Evolutionary conservation across 306 rosid species (phyloP).

Genomic region (Inga oerstediana): DNA sequence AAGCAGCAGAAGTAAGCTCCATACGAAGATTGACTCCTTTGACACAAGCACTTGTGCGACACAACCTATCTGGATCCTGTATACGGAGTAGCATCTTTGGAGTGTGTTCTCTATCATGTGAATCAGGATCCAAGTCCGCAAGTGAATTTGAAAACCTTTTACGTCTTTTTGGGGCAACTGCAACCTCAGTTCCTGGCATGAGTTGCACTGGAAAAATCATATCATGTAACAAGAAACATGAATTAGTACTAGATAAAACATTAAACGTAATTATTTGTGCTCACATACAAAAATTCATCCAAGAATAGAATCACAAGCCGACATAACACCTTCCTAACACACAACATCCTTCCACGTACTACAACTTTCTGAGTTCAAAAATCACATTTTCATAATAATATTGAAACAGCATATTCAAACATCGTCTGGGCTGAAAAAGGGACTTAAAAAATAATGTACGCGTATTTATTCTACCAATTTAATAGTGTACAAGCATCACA

Average conservation of each 20-base stretch:
- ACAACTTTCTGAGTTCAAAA: neutral
- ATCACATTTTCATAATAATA: conserved; percentile 3
- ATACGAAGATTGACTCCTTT: conserved; percentile 64
- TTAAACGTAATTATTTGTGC: conserved; percentile 17
- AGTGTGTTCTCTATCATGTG: conserved; percentile 42
- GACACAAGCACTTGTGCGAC: conserved; percentile 46
- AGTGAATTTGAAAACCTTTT: conserved; percentile 45
- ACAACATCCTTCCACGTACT: conserved; percentile 22
- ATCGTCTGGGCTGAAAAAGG: neutral
- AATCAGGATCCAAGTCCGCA: conserved; percentile 39
- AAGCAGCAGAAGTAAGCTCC: conserved; percentile 80
- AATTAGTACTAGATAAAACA: neutral
- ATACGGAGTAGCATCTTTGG: conserved; percentile 71
- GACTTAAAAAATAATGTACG: neutral
- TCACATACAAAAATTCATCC: conserved; percentile 10
- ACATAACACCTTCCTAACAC: conserved; percentile 25
- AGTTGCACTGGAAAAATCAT: conserved; percentile 74
- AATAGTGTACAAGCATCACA: neutral
- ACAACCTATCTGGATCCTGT: conserved; percentile 66
- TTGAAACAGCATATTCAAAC: conserved; percentile 4
- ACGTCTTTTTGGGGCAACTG: conserved; percentile 90
- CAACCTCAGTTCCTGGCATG: conserved; percentile 80
- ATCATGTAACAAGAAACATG: neutral
- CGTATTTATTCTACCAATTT: neutral
- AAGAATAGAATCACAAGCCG: conserved; percentile 23